These are phyloP conservation scores for Drechslerella coelobrocha DNA, from an alignment of 2,329 filamentous ascomycete genomes.

Conservation along the genomic window DNA sequence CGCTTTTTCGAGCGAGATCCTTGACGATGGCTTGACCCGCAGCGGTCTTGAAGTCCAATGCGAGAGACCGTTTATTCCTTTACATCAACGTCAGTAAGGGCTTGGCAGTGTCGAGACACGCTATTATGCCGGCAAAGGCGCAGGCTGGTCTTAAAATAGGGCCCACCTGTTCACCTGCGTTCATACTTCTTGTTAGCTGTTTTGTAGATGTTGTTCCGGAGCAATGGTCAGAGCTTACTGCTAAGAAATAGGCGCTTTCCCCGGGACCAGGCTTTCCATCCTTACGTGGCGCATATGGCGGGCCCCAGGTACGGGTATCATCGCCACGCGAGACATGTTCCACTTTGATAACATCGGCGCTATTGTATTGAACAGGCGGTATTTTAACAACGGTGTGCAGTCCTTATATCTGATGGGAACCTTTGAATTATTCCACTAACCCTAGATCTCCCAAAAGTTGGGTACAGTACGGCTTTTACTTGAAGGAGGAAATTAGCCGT, in stretches of 20 bases:
- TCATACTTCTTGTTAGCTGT: neutral
- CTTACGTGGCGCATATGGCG: slow-evolving; percentile 79
- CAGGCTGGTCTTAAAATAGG: no score
- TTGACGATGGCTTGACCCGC: slow-evolving; percentile 86
- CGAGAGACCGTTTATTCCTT: slow-evolving; percentile 95
- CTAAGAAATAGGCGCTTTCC: slow-evolving; percentile 93
- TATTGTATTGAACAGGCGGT: slow-evolving; percentile 59
- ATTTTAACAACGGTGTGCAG: no score
- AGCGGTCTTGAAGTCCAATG: slow-evolving; percentile 84
- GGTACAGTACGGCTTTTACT: slow-evolving; percentile 84
- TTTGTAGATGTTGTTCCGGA: neutral
- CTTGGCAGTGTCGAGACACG: neutral
- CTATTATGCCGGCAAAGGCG: no score
- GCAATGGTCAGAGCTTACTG: slow-evolving; percentile 64
- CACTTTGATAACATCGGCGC: slow-evolving; percentile 95
- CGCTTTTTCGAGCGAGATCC: slow-evolving; percentile 80
- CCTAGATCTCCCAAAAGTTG: slow-evolving; percentile 96
- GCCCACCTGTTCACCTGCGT: slow-evolving; percentile 41
- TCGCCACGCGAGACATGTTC: slow-evolving; percentile 91
- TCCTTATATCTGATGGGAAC: no score
- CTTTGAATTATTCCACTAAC: no score
- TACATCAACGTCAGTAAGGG: no score
- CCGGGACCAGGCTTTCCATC: slow-evolving; percentile 71
- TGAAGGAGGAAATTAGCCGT: slow-evolving; percentile 1
- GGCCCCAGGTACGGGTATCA: slow-evolving; percentile 95